Evolutionary conservation across 1,139 yeast species (phyloP), one percentile per base, ranked within the genome.

Genomic region (Yarrowia galli): DNA sequence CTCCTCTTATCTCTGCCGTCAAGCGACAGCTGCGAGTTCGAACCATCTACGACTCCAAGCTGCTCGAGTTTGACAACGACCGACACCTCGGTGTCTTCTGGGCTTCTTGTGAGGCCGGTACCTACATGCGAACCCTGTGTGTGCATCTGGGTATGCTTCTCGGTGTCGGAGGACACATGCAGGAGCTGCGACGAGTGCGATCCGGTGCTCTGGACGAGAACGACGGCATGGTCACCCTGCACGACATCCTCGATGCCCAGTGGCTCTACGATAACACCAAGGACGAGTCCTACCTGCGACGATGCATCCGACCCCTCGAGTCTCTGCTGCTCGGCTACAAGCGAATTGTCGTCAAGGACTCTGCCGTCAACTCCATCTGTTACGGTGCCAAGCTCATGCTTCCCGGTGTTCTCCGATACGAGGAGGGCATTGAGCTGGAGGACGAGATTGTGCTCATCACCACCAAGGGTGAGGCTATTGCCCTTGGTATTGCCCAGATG

Each of bases 51-150:
- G 99, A 95, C 79, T 91, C 98, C 72, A 92, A 95, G 73, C 84
- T 95, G 79, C 87, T 93, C 75, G 99, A 95, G 82, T 95, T 95
- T 77, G 99, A 95, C 81, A 91, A 92, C 82, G 93, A 95, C 82
- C 89, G 98, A 81, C 96, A 96, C 75, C 85, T 95, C 73, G 97
- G 97, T 82, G 98, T 95, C 48, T 95, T 95, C 84, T 95, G 99
- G 99, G 98, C 98, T 70, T 90, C 97, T 61, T 95, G 99, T 86
- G 99, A 95, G 84, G 99, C 99, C 71, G 99, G 99, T 81, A 95
- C 99, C 72, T 95, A 95, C 83, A 95, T 95, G 97, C 91, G 99
- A 87, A 95, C 99, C 68, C 84, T 95, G 76, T 95, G 99, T 88
- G 99, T 95, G 71, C 99, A 95, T 81, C 84, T 95, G 77, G 99